Evolutionary conservation across 306 rosid genomes (phyloP), one percentile per base, ranked within the genome.

Genomic region (Sechiopsis laciniata): DNA sequence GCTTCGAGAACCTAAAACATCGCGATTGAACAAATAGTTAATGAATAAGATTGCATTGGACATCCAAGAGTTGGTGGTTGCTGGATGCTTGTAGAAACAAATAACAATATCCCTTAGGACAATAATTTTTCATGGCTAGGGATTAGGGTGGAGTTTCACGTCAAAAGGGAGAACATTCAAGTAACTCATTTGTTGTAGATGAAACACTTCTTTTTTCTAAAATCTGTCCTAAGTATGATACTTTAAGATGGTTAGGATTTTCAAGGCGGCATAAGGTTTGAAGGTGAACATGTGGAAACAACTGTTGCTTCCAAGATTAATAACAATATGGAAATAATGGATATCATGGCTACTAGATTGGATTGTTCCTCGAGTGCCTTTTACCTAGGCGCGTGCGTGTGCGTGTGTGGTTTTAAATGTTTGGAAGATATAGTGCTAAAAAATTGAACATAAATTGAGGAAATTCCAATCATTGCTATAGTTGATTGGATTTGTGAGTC

Each of bases 1-100:
- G 99, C 80, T 22, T 83, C 35, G 95, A 82, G 87, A 94, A 94
- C 82, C 97, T 94, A 77, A 52, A 69, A 76, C 74, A 87, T 56
- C 42, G 21, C 16, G 48, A 46, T 24, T 52, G 52, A 77, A 29
- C 12, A 64, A 35, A 48, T 20, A 13, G 13, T 20, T 5, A 1
- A 37, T 46, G 20, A 46, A 68, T 13, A 48, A 68, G 5, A 46
- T 45, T 13, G 35, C 55, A 45, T 10, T 58, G 32, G 16, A 24
- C n/a, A 21, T 22, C 64, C 37, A 58, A 58, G 22, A 58, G 7
- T 58, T 21, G 64, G 64, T 21, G 64, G 64, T 58, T 15, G n/a
- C n/a, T n/a, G 0, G 16, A 22, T 58, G 37, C 37, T 22, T 58
- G 4, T 19, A 58, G 6, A 58, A 58, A 24, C 3, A 0, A 22